Percentiles rank a stretch among this genome's conserved stretches.
These are phyloP conservation scores for Fusarium agapanthi DNA, from an alignment of 2,329 filamentous ascomycete species.

Conservation along the genomic window DNA sequence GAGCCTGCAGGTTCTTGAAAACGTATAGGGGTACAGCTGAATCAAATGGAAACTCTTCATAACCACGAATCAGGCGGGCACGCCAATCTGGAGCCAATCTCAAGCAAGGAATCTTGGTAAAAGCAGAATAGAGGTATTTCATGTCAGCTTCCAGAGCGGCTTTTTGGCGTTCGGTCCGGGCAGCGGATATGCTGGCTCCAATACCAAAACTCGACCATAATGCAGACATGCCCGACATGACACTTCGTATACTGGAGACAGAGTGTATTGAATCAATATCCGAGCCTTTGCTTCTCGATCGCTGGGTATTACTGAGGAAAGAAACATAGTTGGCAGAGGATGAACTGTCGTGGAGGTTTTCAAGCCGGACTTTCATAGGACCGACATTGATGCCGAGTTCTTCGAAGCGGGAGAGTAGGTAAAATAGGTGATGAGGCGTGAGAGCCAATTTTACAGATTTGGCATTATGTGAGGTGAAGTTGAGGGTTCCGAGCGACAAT, in stretches of 20 bases:
- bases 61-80: constrained; percentile 87
- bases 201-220: constrained; percentile 91
- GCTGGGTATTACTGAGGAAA: constrained; percentile 82
- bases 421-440: constrained; percentile 96
- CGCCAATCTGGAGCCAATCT: constrained; percentile 92
- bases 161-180: constrained; percentile 90
- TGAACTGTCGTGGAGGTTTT: constrained; percentile 90
- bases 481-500: constrained; percentile 85
- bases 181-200: constrained; percentile 78
- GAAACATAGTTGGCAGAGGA: constrained; percentile 94
- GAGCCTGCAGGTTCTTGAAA: constrained; percentile 94
- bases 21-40: constrained; percentile 95
- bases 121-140: constrained; percentile 96
- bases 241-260: constrained; percentile 94
- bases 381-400: constrained; percentile 90
- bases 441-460: constrained; percentile 93
- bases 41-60: constrained; percentile 98
- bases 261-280: constrained; percentile 94
- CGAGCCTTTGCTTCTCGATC: constrained; percentile 79
- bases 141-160: constrained; percentile 84
- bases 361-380: constrained; percentile 93
- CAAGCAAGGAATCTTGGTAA: constrained; percentile 96
- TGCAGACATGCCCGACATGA: constrained; percentile 96
- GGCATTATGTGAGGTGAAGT: constrained; percentile 82
- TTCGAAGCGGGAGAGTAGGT: constrained; percentile 93